Base-by-base conservation (phyloP, 1,284 basidiomycete genomes). In the Rhizoctonia solani region DNA sequence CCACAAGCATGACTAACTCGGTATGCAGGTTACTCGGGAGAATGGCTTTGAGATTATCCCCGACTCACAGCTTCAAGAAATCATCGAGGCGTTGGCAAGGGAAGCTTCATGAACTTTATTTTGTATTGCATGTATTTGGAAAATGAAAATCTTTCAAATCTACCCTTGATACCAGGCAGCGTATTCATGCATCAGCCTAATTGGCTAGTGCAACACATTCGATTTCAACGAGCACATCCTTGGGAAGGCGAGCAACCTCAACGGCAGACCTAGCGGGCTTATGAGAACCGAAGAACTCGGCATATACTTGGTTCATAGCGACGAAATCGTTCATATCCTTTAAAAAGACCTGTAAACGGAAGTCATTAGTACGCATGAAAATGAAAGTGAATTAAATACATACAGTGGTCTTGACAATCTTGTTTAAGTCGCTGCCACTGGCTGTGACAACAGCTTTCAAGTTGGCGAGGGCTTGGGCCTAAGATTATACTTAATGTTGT, bases 221-320 rank as follows among this genome's bases (percentile, higher is more conserved):
- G 71, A 98, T 86, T 82, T 99, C 96, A 63, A 98, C 89, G 39
- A 95, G 81, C 13, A 89, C 91, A 72, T 88, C 87, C 76, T 86
- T 85, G 34, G 90, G 90, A 41, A 93, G 81, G 42, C 87, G 82
- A 14, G 90, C 83, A 25, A 83, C 93, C 81, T 93, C 90, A 56
- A 96, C 92, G 58, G 91, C 89, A 21, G 93, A 95, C 69, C 96
- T 84, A 1, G 96, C 93, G 54, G 96, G 96, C 79, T 93, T 95
- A 81, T 95, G 90, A 58, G 86, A 81, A n/a, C 90, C 92, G 76
- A 95, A 96, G 78, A 90, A 89, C 65, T 83, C 81, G 50, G 83
- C 83, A 76, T 95, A 95, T 59, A 90, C 79, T 4, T 77, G 82
- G 77, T 98, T 99, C 76, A 98, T 88, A 63, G 84, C 81, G 13